Percentiles rank a stretch among this genome's conserved stretches.
Evolutionary conservation across 345 rosid species (phyloP).

Genomic region (Brassica rapa): DNA sequence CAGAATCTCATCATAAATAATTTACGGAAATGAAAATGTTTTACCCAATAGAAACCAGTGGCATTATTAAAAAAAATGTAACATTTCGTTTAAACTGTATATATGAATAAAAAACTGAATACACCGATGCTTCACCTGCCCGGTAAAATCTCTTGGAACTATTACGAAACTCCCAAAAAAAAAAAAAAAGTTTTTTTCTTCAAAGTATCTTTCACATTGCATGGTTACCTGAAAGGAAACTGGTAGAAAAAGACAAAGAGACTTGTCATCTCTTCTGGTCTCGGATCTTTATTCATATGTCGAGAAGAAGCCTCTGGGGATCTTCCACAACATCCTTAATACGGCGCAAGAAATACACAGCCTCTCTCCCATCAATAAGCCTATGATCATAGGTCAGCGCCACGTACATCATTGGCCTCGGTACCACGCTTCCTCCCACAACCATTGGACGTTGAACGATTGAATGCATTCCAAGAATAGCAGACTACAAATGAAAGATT

Average conservation of each 20-base stretch:
- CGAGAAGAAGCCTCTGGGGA: slow-evolving; percentile 83
- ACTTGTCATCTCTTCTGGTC: not conserved
- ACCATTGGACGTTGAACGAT: slow-evolving; percentile 84
- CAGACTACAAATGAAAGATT: slow-evolving; percentile 53
- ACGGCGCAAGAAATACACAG: slow-evolving; percentile 82
- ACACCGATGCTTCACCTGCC: slow-evolving; percentile 39
- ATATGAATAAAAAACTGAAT: slow-evolving; percentile 11
- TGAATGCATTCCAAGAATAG: slow-evolving; percentile 90
- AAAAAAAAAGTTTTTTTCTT: not conserved
- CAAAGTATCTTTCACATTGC: slow-evolving; percentile 21
- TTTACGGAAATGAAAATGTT: slow-evolving; percentile 38
- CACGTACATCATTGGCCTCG: slow-evolving; percentile 93
- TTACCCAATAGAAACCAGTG: slow-evolving; percentile 25
- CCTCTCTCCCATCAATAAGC: slow-evolving; percentile 94
- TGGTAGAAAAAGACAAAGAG: slow-evolving; percentile 16
- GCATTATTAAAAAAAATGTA: slow-evolving; percentile 37
- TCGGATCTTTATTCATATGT: slow-evolving; percentile 41
- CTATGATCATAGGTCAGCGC: slow-evolving; percentile 89
- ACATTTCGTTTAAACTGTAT: slow-evolving; percentile 33
- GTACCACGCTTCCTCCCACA: slow-evolving; percentile 64
- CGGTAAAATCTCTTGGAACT: slow-evolving; percentile 34
- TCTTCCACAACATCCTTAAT: slow-evolving; percentile 90
- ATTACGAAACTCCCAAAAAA: slow-evolving; percentile 22
- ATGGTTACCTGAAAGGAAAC: slow-evolving; percentile 32
- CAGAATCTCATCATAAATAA: not conserved